Conservation (phyloP, 305 asterid genomes). For the Rubia balearica region DNA sequence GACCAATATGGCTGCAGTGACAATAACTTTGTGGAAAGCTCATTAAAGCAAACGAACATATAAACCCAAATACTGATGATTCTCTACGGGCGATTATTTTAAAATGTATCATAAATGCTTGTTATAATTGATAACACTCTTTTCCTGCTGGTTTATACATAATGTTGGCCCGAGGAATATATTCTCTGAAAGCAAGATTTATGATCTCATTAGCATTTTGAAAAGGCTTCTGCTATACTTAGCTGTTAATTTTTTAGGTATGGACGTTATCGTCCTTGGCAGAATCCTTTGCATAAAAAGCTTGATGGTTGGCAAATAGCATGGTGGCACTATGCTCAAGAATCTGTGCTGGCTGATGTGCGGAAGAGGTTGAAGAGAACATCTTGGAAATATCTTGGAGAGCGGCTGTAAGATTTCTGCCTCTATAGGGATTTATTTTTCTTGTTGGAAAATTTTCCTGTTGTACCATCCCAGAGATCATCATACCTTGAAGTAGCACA, state of each 20-base stretch:
- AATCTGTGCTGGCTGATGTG: conserved; percentile 81
- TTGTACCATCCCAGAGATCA: too few relatives aligned
- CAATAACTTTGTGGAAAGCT: background rate
- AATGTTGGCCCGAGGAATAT: background rate
- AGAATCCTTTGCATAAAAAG: conserved; percentile 70
- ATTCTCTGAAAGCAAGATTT: background rate
- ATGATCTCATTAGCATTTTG: background rate
- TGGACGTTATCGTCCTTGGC: conserved; percentile 94
- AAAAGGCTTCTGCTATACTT: conserved; percentile 15
- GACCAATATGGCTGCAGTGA: background rate
- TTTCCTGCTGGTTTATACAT: conserved; percentile 2
- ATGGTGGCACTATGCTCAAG: conserved; percentile 97
- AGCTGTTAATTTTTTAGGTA: conserved; percentile 40
- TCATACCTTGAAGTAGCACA: background rate
- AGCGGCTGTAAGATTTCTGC: conserved; percentile 70
- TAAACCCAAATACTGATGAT: background rate
- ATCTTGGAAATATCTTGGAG: conserved; percentile 92
- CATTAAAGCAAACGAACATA: background rate
- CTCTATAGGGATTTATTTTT: background rate
- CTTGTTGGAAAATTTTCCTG: background rate
- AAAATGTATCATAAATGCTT: background rate
- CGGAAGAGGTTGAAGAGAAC: conserved; percentile 70
- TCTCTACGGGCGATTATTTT: background rate
- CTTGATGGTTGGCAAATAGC: conserved; percentile 80
- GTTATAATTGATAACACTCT: background rate